These are phyloP conservation scores for Colletotrichum graminicola DNA, from an alignment of 2,329 filamentous ascomycete species.

Conservation along the genomic window DNA sequence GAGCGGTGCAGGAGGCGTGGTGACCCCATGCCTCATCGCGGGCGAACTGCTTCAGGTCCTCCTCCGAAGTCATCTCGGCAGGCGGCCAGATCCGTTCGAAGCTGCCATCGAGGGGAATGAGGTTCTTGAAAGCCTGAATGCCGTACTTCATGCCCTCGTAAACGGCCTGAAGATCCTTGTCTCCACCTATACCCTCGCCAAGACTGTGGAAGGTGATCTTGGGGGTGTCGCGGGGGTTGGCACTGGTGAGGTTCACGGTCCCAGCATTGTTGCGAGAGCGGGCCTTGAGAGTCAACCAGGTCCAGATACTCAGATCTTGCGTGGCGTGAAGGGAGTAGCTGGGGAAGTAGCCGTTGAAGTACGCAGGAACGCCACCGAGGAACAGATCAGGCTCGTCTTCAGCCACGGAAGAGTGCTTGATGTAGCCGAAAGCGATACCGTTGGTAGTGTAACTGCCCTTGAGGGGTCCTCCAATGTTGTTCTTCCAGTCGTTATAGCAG, in stretches of 20 bases:
- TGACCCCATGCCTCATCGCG: conserved; percentile 60
- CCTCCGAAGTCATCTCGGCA: conserved; percentile 54
- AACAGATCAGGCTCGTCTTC: conserved; percentile 63
- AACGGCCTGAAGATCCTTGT: conserved; percentile 57
- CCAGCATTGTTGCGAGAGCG: conserved; percentile 68
- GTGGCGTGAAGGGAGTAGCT: conserved; percentile 61
- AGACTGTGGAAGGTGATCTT: conserved; percentile 71
- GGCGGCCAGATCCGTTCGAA: conserved; percentile 52
- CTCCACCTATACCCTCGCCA: conserved; percentile 57
- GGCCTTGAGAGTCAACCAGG: conserved; percentile 63
- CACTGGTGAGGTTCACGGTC: conserved; percentile 71
- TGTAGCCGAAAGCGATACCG: conserved; percentile 65
- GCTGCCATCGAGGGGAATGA: conserved; percentile 55
- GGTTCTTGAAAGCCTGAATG: conserved; percentile 53
- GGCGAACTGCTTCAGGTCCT: conserved; percentile 48
- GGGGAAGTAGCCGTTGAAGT: conserved; percentile 68
- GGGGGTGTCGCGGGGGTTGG: conserved; percentile 72
- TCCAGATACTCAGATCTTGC: conserved; percentile 55
- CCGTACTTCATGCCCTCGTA: conserved; percentile 61
- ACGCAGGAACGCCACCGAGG: conserved; percentile 65
- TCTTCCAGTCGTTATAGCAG: conserved; percentile 47
- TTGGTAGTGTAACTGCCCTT: conserved; percentile 56
- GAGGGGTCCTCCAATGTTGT: conserved; percentile 45
- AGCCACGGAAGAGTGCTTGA: conserved; percentile 51
- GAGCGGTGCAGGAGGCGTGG: conserved; percentile 65